A percentile compares a stretch with the other conserved stretches of the same genome.
These are phyloP conservation scores for Leccinum pseudoinsigne DNA, from an alignment of 1,284 basidiomycete species.

Conservation along the genomic window DNA sequence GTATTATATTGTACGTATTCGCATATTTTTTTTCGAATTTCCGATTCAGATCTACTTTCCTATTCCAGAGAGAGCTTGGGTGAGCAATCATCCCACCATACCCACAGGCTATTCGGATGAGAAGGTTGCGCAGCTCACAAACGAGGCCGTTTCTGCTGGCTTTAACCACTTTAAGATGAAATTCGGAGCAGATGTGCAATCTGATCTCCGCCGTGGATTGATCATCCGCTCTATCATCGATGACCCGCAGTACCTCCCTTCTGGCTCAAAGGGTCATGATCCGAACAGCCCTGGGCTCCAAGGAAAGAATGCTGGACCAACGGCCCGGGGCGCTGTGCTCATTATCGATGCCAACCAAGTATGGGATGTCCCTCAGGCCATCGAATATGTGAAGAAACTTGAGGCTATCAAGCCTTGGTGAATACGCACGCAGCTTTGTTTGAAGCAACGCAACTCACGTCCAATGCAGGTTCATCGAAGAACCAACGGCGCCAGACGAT, in stretches of 20 bases:
- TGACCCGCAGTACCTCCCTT: slow-evolving; percentile 73
- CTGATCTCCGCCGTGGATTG: slow-evolving; percentile 84
- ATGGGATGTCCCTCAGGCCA: slow-evolving; percentile 92
- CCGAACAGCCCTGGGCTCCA: slow-evolving; percentile 62
- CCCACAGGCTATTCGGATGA: slow-evolving; percentile 74
- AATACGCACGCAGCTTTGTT: slow-evolving; percentile 11
- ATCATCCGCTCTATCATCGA: slow-evolving; percentile 95
- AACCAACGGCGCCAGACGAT: slow-evolving; percentile 93
- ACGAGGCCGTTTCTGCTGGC: slow-evolving; percentile 80
- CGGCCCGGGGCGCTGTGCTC: slow-evolving; percentile 73
- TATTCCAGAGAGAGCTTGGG: slow-evolving; percentile 49
- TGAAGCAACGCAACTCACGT: slow-evolving; percentile 2
- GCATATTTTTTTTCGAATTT: neutral
- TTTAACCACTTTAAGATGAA: slow-evolving; percentile 99
- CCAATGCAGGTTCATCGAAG: slow-evolving; percentile 83
- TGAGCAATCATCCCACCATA: slow-evolving; percentile 26
- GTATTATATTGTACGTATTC: neutral
- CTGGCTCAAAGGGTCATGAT: slow-evolving; percentile 55
- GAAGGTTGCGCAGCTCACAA: slow-evolving; percentile 85
- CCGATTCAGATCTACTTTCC: neutral
- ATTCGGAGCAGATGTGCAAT: slow-evolving; percentile 82
- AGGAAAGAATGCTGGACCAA: slow-evolving; percentile 94
- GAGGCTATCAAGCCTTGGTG: slow-evolving; percentile 89
- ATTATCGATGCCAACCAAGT: slow-evolving; percentile 99
- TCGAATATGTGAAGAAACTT: slow-evolving; percentile 87